These are phyloP conservation scores for Gracilaria gracilis DNA, from an alignment of 23 red algal genomes.

Conservation along the genomic window DNA sequence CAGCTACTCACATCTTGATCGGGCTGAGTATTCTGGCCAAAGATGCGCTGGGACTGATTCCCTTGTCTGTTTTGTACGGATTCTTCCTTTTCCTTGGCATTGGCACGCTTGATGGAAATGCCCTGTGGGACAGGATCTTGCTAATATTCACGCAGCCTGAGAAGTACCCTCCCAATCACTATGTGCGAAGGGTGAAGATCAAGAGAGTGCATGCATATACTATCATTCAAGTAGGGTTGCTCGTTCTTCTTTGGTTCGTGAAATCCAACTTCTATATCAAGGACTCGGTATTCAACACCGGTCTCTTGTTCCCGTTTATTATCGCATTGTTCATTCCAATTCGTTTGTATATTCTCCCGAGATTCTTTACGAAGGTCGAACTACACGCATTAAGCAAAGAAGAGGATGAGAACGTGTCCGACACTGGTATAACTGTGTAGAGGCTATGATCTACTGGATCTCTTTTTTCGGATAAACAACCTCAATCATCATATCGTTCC, in stretches of 20 bases:
- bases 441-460: neutral
- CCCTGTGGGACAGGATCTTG: conserved; percentile 85
- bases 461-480: conserved; percentile 39
- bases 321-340: conserved; percentile 91
- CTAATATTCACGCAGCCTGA: conserved; percentile 93
- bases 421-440: conserved; percentile 24
- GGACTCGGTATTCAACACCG: conserved; percentile 92
- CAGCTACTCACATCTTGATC: conserved; percentile 81
- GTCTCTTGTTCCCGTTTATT: conserved; percentile 96
- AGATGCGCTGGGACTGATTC: conserved; percentile 72
- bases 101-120: conserved; percentile 86
- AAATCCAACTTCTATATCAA: conserved; percentile 91
- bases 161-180: conserved; percentile 93
- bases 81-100: conserved; percentile 96
- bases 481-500: conserved; percentile 73
- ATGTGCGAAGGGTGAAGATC: conserved; percentile 88
- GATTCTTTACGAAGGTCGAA: conserved; percentile 67
- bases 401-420: conserved; percentile 63
- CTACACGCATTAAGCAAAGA: conserved; percentile 72
- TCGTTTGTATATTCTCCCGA: conserved; percentile 64
- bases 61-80: conserved; percentile 89
- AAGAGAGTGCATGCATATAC: conserved; percentile 85
- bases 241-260: conserved; percentile 93
- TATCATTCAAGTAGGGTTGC: conserved; percentile 78
- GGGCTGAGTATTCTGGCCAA: conserved; percentile 83